Evolutionary conservation across 2,329 filamentous ascomycete genomes (phyloP).

Genomic region (Xylariaceae sp.): DNA sequence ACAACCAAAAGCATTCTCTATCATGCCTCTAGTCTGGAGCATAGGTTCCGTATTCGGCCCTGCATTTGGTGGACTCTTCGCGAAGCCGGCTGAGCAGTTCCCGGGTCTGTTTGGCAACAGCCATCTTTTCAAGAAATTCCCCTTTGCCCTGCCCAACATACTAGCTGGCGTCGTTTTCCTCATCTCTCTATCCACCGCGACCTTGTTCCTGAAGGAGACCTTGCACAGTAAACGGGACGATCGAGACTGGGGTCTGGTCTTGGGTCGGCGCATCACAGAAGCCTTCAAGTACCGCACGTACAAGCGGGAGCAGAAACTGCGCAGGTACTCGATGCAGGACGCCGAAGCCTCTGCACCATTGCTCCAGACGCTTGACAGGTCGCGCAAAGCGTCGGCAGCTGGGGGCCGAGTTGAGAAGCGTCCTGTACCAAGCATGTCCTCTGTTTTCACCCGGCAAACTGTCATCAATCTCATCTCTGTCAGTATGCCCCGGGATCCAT

Average conservation of each 20-base stretch:
- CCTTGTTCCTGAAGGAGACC: slow-evolving; percentile 83
- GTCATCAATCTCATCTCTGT: slow-evolving; percentile 62
- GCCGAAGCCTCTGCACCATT: slow-evolving; percentile 53
- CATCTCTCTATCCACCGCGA: slow-evolving; percentile 65
- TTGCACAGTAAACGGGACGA: slow-evolving; percentile 63
- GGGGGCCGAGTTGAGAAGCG: slow-evolving; percentile 19
- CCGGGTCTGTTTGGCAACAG: slow-evolving; percentile 64
- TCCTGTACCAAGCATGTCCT: slow-evolving; percentile 21
- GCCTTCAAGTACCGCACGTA: slow-evolving; percentile 26
- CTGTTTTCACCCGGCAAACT: slow-evolving; percentile 68
- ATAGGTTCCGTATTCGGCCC: slow-evolving; percentile 85
- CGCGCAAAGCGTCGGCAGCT: slow-evolving; percentile 1
- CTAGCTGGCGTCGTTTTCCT: slow-evolving; percentile 72
- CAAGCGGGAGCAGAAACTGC: slow-evolving; percentile 27
- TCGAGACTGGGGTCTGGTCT: slow-evolving; percentile 67
- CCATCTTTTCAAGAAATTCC: slow-evolving; percentile 66
- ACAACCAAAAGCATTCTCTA: slow-evolving; percentile 81
- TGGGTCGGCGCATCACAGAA: slow-evolving; percentile 61
- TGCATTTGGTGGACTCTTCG: slow-evolving; percentile 79
- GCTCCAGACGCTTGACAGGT: slow-evolving; percentile 34
- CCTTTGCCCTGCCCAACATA: slow-evolving; percentile 80
- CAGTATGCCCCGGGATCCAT: background rate
- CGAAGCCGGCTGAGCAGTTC: slow-evolving; percentile 70
- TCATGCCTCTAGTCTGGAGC: slow-evolving; percentile 90
- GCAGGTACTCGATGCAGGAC: slow-evolving; percentile 46